Percentiles rank a stretch among this genome's conserved stretches.
phyloP scores from a whole-genome alignment of 2,329 filamentous ascomycete species.

The Allantophomopsis cytisporea region DNA sequence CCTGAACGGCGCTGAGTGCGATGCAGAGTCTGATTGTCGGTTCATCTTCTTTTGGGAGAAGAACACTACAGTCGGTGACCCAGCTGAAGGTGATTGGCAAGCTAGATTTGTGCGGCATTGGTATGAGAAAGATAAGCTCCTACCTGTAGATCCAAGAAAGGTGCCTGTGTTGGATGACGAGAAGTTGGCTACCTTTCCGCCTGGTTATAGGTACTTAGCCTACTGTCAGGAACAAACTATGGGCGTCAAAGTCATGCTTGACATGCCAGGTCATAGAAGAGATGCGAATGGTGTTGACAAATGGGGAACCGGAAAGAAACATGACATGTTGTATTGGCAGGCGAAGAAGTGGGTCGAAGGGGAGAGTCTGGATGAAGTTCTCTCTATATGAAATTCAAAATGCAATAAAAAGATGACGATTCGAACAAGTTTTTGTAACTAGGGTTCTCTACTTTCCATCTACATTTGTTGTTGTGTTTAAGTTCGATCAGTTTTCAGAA shows the following conservation, averaged over 20 bases:
- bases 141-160: constrained; percentile 26
- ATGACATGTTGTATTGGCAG: constrained; percentile 29
- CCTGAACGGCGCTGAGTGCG: constrained; percentile 25
- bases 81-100: constrained; percentile 21
- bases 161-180: constrained; percentile 25
- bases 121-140: constrained; percentile 38
- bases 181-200: constrained; percentile 24
- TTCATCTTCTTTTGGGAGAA: constrained; percentile 31
- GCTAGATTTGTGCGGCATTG: constrained; percentile 30
- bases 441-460: no score
- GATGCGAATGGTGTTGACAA: constrained; percentile 15
- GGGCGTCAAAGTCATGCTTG: constrained; percentile 26
- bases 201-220: constrained; percentile 29
- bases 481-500: no score
- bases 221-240: constrained; percentile 31
- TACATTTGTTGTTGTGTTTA: no score
- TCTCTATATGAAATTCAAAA: no score
- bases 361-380: constrained; percentile 10
- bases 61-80: background rate
- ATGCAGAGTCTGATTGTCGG: constrained; percentile 31
- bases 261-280: constrained; percentile 29
- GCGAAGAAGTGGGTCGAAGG: constrained; percentile 30
- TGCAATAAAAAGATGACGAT: no score
- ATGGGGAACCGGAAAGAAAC: constrained; percentile 21
- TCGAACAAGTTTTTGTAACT: no score